Percentiles rank a stretch among this genome's conserved stretches.
phyloP scores from a whole-genome alignment of 768 basidiomycete species.

The Macrocybe gigantea region DNA sequence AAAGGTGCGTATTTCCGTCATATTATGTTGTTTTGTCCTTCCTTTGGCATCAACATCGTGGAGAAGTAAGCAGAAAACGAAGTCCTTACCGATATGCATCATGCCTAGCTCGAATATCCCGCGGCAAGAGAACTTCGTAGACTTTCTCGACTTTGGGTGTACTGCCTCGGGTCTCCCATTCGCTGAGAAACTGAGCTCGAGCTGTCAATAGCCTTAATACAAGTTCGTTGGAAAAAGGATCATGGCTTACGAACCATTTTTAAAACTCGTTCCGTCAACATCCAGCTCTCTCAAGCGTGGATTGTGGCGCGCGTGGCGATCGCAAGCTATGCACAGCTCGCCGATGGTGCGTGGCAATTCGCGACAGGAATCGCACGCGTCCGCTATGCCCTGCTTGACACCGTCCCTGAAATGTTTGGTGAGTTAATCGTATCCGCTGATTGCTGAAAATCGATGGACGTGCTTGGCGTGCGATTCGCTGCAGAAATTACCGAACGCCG shows the following conservation, averaged over 20 bases:
- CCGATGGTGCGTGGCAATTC: constrained; percentile 39
- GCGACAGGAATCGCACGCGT: constrained; percentile 45
- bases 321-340: constrained; percentile 44
- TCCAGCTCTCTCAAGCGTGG: constrained; percentile 44
- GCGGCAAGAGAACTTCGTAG: constrained; percentile 45
- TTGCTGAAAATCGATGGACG: constrained; percentile 10
- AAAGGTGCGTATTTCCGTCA: constrained; percentile 51
- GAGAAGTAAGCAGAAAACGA: neutral
- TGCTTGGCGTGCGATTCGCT: constrained; percentile 56
- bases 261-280: constrained; percentile 40
- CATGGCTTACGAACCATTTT: constrained; percentile 37
- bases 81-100: constrained; percentile 41
- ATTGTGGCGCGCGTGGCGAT: constrained; percentile 34
- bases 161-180: constrained; percentile 41
- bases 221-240: constrained; percentile 6
- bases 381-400: constrained; percentile 41
- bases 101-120: constrained; percentile 37
- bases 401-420: constrained; percentile 34
- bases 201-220: constrained; percentile 23
- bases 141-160: constrained; percentile 45
- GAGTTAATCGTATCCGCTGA: constrained; percentile 1
- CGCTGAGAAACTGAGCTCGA: constrained; percentile 44
- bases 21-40: constrained; percentile 29
- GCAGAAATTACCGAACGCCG: constrained; percentile 49
- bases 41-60: constrained; percentile 2